phyloP scores from a whole-genome alignment of 345 rosid species.

The Crucihimalaya himalaica region DNA sequence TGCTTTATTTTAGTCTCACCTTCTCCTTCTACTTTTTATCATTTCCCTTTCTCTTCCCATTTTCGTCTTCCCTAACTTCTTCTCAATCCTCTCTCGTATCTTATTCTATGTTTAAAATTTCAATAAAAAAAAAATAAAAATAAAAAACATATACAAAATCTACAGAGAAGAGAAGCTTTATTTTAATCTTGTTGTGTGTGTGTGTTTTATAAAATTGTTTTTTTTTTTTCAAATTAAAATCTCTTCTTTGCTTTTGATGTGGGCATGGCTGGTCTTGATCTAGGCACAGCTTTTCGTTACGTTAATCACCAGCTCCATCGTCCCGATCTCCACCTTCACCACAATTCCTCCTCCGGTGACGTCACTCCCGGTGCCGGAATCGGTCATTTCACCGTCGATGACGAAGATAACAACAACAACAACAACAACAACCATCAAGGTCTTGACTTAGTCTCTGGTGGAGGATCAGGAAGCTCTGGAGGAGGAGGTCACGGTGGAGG shows the following conservation, averaged over 20 bases:
- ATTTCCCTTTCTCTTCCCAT: slow-evolving; percentile 33
- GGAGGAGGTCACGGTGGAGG: slow-evolving; percentile 41
- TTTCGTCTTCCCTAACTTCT: slow-evolving; percentile 32
- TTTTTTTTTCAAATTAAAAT: slow-evolving; percentile 30
- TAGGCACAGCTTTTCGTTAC: slow-evolving; percentile 53
- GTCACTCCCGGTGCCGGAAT: slow-evolving; percentile 44
- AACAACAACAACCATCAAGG: slow-evolving; percentile 45
- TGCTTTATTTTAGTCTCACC: slow-evolving; percentile 42
- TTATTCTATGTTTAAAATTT: background rate
- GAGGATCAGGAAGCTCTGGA: slow-evolving; percentile 44
- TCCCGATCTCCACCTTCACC: slow-evolving; percentile 50
- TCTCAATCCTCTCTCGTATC: slow-evolving; percentile 24
- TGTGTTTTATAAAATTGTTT: slow-evolving; percentile 25
- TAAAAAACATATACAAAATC: slow-evolving; percentile 31
- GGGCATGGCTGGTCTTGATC: slow-evolving; percentile 59
- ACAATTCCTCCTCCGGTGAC: slow-evolving; percentile 48
- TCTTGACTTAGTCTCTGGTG: slow-evolving; percentile 51
- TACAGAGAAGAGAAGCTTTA: slow-evolving; percentile 39
- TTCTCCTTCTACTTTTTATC: slow-evolving; percentile 41
- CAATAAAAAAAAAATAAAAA: background rate
- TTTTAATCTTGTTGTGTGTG: slow-evolving; percentile 39
- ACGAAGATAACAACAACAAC: slow-evolving; percentile 30
- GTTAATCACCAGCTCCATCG: slow-evolving; percentile 49
- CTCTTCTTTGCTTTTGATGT: slow-evolving; percentile 40
- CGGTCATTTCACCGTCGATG: slow-evolving; percentile 46